A percentile compares a stretch with the other conserved stretches of the same genome.
These are phyloP conservation scores for Plantago lanceolata DNA, from an alignment of 305 asterid species.

Conservation along the genomic window DNA sequence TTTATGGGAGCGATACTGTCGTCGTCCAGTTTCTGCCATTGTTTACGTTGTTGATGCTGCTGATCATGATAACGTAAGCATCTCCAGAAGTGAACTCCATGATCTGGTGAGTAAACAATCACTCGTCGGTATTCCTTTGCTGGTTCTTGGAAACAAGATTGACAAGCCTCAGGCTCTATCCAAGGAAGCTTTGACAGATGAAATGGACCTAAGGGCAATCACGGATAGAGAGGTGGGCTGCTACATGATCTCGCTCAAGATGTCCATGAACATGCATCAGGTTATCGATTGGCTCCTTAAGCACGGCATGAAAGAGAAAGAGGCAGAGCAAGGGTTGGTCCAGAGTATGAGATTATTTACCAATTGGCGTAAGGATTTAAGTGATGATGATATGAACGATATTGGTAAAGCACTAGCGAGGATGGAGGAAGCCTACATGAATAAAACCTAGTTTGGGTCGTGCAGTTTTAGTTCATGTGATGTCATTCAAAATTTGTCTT, in stretches of 20 bases:
- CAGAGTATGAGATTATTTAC: no score
- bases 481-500: no score
- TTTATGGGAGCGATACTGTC: constrained; percentile 98
- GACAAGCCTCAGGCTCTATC: constrained; percentile 77
- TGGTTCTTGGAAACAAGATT: constrained; percentile 87
- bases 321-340: no score
- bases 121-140: constrained; percentile 77
- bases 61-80: constrained; percentile 74
- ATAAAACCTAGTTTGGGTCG: no score
- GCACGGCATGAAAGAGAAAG: no score
- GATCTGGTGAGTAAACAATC: constrained; percentile 86
- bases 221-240: constrained; percentile 96
- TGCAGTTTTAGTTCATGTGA: no score
- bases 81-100: constrained; percentile 78
- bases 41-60: constrained; percentile 98
- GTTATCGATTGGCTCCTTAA: constrained; percentile 96
- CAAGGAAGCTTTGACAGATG: constrained; percentile 75
- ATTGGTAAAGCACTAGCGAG: no score
- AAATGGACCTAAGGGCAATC: constrained; percentile 77
- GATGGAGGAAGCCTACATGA: no score
- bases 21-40: constrained; percentile 98
- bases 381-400: no score
- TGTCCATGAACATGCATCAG: constrained; percentile 87
- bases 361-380: no score
- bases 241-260: constrained; percentile 97